phyloP scores from a whole-genome alignment of 2,329 filamentous ascomycete genomes.

The Metarhizium robertsii region DNA sequence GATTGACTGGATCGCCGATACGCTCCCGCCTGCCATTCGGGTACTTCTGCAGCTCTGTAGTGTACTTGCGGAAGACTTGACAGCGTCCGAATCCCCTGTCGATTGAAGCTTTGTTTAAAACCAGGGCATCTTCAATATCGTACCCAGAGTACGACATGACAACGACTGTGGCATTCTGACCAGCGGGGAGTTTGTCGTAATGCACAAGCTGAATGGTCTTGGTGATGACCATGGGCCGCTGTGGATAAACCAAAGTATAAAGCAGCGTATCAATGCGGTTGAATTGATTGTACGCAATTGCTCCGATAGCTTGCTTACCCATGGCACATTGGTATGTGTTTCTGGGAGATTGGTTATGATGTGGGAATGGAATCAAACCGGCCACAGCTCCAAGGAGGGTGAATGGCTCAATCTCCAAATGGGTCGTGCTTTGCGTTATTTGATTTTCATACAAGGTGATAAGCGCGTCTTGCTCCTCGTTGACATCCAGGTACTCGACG shows the following conservation, averaged over 20 bases:
- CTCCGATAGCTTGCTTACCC: slow-evolving; percentile 99
- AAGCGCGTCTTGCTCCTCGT: slow-evolving; percentile 94
- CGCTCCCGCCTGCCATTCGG: slow-evolving; percentile 66
- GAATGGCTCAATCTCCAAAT: slow-evolving; percentile 96
- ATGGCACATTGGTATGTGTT: slow-evolving; percentile 99
- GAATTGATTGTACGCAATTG: slow-evolving; percentile 97
- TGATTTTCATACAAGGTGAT: slow-evolving; percentile 85
- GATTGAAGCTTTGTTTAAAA: slow-evolving; percentile 90
- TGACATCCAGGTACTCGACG: slow-evolving; percentile 94
- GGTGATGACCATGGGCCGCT: slow-evolving; percentile 94
- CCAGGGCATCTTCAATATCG: slow-evolving; percentile 96
- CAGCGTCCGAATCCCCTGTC: slow-evolving; percentile 94
- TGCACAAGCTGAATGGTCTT: slow-evolving; percentile 94
- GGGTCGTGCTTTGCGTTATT: slow-evolving; percentile 75
- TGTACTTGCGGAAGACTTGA: slow-evolving; percentile 95
- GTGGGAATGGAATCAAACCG: slow-evolving; percentile 92
- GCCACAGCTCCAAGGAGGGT: slow-evolving; percentile 93
- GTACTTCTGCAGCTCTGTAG: slow-evolving; percentile 78
- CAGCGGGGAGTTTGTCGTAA: slow-evolving; percentile 93
- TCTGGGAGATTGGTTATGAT: slow-evolving; percentile 96
- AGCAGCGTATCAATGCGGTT: slow-evolving; percentile 92
- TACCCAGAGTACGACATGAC: slow-evolving; percentile 99
- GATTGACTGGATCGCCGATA: slow-evolving; percentile 47
- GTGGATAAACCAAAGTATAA: slow-evolving; percentile 95
- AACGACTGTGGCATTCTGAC: slow-evolving; percentile 93